Base-by-base conservation (phyloP, 495 filamentous ascomycete species). In the Lepraria neglecta region DNA sequence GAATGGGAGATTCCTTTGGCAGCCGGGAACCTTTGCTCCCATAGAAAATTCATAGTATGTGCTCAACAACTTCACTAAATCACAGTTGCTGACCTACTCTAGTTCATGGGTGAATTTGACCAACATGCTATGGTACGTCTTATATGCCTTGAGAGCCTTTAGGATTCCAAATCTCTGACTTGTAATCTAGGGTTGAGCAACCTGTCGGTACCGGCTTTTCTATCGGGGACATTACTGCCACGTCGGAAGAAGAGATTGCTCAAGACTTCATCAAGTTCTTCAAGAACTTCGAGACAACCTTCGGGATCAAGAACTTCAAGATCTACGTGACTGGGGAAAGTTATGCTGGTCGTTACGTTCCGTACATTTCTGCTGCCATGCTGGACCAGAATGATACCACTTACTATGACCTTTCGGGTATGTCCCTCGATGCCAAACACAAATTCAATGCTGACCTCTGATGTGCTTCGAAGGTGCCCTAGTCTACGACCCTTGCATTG, bases 1-100 rank as follows among this genome's bases (percentile, higher is more conserved):
- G 61, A 88, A 82, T 66, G 85, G 85, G 2, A 75, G 79, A 1
- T 84, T 88, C 63, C 35, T 79, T 12, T 88, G 85, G 85, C 76
- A 79, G 61, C 76, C 76, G 12, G 86, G 86, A 21, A 80, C 78
- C 4, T 81, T 75, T 62, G 75, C 75, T 24, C 83, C 85, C 1
- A 73, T 81, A 0, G 72, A 78, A 47, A 88, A 87, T 68, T 76
- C 75, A 28, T 89, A 86, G 71, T 77, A 60, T 43, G 47, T 27
- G 3, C 31, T 33, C 6, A 14, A 15, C 35, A 3, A 6, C 2
- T 3, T 4, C 3, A 17, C 9, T 5, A 14, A 31, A 9, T n/a
- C 0, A 7, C 3, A 19, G 11, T 1, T 14, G 12, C 79, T 60
- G 21, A 60, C 35, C 17, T 52, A 35, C 24, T 52, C 24, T 9